Evolutionary conservation across 139 green algal genomes (phyloP), one percentile per base, ranked within the genome.

Genomic region (Auxenochlorella protothecoides): DNA sequence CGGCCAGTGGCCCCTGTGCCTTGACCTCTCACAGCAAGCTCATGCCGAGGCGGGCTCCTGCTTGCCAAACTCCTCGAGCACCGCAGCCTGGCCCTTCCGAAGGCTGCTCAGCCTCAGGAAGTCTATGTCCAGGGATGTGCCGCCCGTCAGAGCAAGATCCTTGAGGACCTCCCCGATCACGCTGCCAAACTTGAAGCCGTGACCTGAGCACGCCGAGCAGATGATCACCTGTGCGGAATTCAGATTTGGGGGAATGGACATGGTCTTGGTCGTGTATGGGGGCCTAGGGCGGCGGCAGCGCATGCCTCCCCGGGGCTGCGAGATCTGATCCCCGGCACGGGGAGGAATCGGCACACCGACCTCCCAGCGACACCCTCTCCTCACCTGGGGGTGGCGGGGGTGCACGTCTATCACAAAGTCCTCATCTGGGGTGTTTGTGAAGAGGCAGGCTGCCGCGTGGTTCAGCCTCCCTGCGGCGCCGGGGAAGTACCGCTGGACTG

Each of bases 371-470:
- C 44, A 59, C 44, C n/a, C 51, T 52, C 14, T 15, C 7, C 73
- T n/a, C 51, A 90, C 89, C 84, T 95, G 86, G 6, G 74, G 75
- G 15, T 87, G 71, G 3, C 11, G 5, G 0, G 88, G 90, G 73
- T 93, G 88, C 3, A 60, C 44, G 70, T 96, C 90, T 6, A 96
- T 74, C 9, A 96, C 78, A 72, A 96, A 96, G 69, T 92, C 80
- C 1, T 59, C 52, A 65, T 94, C 88, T 2, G 85, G 83, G 0
- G 86, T 93, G 82, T 91, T 91, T 53, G 85, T 92, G 73, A 93
- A 96, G 74, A 90, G 80, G 84, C 90, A 96, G 4, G 71, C 74
- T 10, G 60, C 75, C 63, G 80, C 73, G 7, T 77, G 44, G 12
- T 78, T 66, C 70, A 92, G 67, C 0, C 61, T 51, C 0, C 81